Percentiles rank a stretch among this genome's conserved stretches.
Evolutionary conservation across 306 rosid genomes (phyloP).

Genomic region (Cucurbita ficifolia): DNA sequence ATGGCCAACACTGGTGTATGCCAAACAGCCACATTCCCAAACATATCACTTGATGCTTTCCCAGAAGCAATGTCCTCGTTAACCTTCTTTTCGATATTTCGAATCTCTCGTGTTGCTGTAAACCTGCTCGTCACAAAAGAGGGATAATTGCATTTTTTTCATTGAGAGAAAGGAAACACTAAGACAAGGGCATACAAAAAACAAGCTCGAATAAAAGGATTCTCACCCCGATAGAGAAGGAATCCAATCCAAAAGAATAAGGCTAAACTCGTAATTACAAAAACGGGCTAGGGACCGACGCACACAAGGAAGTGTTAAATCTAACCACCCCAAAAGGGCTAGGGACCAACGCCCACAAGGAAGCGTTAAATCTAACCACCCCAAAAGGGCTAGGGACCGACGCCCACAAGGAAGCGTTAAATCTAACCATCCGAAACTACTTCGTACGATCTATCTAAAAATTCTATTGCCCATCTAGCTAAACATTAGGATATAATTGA

Average conservation of each 20-base stretch:
- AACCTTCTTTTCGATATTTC: conserved; percentile 38
- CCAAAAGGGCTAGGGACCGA: not conserved
- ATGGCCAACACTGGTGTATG: conserved; percentile 82
- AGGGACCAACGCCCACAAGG: not conserved
- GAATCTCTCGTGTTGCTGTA: conserved; percentile 59
- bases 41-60: conserved; percentile 40
- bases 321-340: too few species aligned
- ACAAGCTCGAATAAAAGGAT: not conserved
- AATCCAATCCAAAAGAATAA: not conserved
- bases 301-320: too few species aligned
- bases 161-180: not conserved
- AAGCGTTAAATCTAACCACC: too few species aligned
- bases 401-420: not conserved
- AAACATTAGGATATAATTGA: not conserved
- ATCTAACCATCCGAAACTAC: not conserved
- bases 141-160: not conserved
- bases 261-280: too few species aligned
- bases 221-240: not conserved
- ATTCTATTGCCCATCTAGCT: not conserved
- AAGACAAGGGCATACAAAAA: not conserved
- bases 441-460: not conserved
- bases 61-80: conserved; percentile 45
- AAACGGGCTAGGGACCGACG: too few species aligned
- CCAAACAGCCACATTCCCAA: conserved; percentile 44
- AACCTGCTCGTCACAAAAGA: conserved; percentile 34